Conservation (phyloP, 306 rosid genomes). For the Prunus armeniaca region DNA sequence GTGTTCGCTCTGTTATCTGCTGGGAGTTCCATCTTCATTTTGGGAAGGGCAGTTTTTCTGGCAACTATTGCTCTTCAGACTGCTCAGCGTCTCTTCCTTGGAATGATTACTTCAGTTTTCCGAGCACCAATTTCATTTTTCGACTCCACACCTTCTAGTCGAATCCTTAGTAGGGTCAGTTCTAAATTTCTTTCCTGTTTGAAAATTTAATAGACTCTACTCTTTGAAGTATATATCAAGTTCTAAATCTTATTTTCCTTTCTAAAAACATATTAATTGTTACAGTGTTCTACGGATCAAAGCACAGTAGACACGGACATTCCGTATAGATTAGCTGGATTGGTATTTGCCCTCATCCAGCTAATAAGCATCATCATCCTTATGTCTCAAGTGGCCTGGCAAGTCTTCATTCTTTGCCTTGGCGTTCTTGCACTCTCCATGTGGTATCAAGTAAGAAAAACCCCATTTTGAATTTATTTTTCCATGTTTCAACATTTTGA, state of each 20-base stretch:
- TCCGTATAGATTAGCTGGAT: constrained; percentile 85
- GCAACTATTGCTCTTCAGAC: constrained; percentile 67
- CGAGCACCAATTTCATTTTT: constrained; percentile 77
- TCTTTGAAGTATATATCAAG: background rate
- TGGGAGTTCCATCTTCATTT: constrained; percentile 71
- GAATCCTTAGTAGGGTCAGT: constrained; percentile 69
- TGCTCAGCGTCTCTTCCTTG: constrained; percentile 61
- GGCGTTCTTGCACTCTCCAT: constrained; percentile 54
- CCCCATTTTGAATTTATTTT: background rate
- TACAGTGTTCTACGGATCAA: constrained; percentile 86
- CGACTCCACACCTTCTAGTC: constrained; percentile 73
- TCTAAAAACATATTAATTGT: constrained; percentile 2
- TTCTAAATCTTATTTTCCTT: background rate
- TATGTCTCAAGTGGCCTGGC: constrained; percentile 84
- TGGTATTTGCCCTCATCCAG: constrained; percentile 82
- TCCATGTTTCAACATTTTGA: background rate
- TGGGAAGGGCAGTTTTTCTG: constrained; percentile 68
- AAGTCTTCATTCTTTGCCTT: constrained; percentile 65
- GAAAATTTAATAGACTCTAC: background rate
- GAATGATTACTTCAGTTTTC: constrained; percentile 66
- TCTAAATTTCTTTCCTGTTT: background rate
- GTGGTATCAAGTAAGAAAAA: constrained; percentile 68
- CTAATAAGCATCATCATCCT: constrained; percentile 64
- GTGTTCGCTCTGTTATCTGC: constrained; percentile 58
- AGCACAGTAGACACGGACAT: constrained; percentile 81